A percentile compares a stretch with the other conserved stretches of the same genome.
These are phyloP conservation scores for Backusella circina DNA, from an alignment of 192 early-diverging fungal genomes.

Conservation along the genomic window DNA sequence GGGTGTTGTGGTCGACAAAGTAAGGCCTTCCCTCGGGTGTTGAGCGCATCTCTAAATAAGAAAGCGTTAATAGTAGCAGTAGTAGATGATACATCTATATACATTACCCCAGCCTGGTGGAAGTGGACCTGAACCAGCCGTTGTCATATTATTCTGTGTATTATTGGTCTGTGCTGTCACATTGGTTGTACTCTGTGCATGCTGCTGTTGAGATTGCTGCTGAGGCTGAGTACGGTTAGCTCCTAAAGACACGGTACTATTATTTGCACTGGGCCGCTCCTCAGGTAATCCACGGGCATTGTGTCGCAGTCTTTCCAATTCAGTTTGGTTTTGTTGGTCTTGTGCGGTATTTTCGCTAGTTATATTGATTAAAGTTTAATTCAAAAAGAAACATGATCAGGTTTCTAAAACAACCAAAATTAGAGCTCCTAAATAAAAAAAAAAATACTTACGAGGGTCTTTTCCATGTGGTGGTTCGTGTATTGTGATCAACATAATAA, in stretches of 20 bases:
- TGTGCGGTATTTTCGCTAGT: conserved; percentile 26
- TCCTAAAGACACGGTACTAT: conserved; percentile 10
- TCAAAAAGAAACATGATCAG: neutral
- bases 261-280: conserved; percentile 34
- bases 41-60: conserved; percentile 55
- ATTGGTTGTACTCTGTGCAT: neutral
- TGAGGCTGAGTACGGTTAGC: neutral
- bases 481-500: conserved; percentile 99
- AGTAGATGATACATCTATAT: neutral
- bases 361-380: neutral
- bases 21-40: conserved; percentile 79
- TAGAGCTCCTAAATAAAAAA: neutral
- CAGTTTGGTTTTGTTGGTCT: conserved; percentile 53
- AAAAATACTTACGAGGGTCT: conserved; percentile 46
- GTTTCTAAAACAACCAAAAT: neutral
- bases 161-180: conserved; percentile 19
- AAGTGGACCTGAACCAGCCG: conserved; percentile 68
- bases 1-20: conserved; percentile 89
- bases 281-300: conserved; percentile 83
- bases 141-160: conserved; percentile 50
- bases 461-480: conserved; percentile 94
- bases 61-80: neutral
- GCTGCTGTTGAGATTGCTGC: conserved; percentile 27
- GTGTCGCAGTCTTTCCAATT: conserved; percentile 74
- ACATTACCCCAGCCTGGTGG: conserved; percentile 72